phyloP scores from a whole-genome alignment of 2,329 filamentous ascomycete species.

The Cordyceps sp. region DNA sequence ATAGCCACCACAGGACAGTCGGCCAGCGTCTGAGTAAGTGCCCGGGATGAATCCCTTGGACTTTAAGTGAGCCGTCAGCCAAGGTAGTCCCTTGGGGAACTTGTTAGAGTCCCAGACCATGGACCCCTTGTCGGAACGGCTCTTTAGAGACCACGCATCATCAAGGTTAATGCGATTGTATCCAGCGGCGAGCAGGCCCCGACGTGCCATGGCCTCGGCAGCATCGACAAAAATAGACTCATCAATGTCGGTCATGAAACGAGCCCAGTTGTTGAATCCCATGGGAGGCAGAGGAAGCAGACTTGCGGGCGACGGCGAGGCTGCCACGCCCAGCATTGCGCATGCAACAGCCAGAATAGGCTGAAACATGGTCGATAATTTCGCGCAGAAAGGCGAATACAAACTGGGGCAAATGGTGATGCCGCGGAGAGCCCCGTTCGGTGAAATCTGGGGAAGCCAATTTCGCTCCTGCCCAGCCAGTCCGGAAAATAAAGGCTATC shows the following conservation, averaged over 20 bases:
- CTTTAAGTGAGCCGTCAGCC: conserved; percentile 21
- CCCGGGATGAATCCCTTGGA: conserved; percentile 23
- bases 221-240: conserved; percentile 29
- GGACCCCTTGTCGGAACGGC: conserved; percentile 17
- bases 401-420: too few species aligned
- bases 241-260: conserved; percentile 28
- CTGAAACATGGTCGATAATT: too few species aligned
- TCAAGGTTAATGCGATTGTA: conserved; percentile 23
- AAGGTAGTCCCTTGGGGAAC: conserved; percentile 25
- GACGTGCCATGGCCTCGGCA: conserved; percentile 24
- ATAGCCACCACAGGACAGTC: conserved; percentile 23
- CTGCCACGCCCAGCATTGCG: too few species aligned
- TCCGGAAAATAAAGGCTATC: too few species aligned
- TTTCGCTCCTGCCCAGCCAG: too few species aligned
- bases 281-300: conserved; percentile 21
- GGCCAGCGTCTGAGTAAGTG: conserved; percentile 27
- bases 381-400: too few species aligned
- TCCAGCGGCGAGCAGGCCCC: conserved; percentile 18
- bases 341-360: too few species aligned
- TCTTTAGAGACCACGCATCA: conserved; percentile 24
- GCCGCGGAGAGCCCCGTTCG: too few species aligned
- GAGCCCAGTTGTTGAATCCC: conserved; percentile 35
- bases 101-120: conserved; percentile 22
- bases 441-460: too few species aligned
- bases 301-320: background rate